A percentile compares a stretch with the other conserved stretches of the same genome.
Conservation (phyloP, 163 green algal species). For the Scenedesmus sp. region DNA sequence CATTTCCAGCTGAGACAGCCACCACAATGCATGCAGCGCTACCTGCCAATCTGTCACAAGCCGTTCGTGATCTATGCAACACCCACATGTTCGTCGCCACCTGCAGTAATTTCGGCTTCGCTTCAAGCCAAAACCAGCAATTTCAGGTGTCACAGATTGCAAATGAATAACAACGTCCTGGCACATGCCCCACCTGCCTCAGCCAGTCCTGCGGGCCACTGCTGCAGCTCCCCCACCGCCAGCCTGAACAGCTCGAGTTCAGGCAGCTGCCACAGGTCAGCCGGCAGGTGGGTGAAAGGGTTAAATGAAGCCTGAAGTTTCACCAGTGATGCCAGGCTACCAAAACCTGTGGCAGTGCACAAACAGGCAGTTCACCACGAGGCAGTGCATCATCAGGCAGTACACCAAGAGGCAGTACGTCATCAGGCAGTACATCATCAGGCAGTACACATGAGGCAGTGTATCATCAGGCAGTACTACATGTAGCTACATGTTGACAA, state of each 20-base stretch:
- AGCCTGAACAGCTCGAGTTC: constrained; percentile 63
- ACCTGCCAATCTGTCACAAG: no score
- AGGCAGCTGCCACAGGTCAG: constrained; percentile 54
- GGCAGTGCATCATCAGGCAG: neutral
- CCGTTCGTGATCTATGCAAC: no score
- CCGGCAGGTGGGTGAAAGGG: constrained; percentile 56
- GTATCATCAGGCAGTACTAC: no score
- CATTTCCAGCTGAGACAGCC: constrained; percentile 60
- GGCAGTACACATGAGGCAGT: no score
- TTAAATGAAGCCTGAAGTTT: constrained; percentile 78
- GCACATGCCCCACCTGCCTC: neutral
- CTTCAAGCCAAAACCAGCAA: no score
- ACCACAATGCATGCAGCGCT: no score
- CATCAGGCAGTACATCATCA: neutral
- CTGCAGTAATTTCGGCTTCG: no score
- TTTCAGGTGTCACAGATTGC: no score
- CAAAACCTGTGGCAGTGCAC: constrained; percentile 55
- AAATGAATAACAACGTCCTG: no score
- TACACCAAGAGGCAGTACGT: neutral
- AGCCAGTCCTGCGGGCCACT: constrained; percentile 49
- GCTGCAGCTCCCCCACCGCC: constrained; percentile 42
- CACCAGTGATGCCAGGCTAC: constrained; percentile 57
- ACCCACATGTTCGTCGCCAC: no score
- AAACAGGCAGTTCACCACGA: neutral
- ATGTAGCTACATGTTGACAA: no score